These are phyloP conservation scores for Alternaria viburni DNA, from an alignment of 2,329 filamentous ascomycete species.

Conservation along the genomic window DNA sequence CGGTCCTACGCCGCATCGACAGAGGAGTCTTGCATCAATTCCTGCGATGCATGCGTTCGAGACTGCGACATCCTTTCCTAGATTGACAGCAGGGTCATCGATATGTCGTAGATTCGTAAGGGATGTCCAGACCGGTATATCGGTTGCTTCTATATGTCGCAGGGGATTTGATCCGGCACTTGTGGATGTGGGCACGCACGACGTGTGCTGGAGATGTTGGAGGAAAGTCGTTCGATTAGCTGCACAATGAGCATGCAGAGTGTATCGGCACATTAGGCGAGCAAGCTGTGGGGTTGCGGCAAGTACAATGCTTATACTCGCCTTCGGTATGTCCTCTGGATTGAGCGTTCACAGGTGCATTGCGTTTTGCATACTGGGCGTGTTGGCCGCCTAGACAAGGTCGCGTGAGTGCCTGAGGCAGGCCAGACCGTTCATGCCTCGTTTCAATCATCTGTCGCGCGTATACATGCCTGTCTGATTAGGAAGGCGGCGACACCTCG, in stretches of 20 bases:
- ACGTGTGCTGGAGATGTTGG: neutral
- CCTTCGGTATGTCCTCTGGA: neutral
- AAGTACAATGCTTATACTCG: conserved; percentile 2
- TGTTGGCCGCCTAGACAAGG: neutral
- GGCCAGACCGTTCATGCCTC: conserved; percentile 1
- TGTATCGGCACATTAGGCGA: neutral
- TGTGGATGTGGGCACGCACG: neutral
- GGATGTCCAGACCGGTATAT: neutral
- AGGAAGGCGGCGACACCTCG: conserved; percentile 18
- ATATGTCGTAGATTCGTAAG: neutral
- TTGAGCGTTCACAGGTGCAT: neutral
- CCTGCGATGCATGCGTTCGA: neutral
- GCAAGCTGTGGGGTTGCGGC: conserved; percentile 1
- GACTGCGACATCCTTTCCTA: neutral
- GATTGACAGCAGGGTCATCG: neutral
- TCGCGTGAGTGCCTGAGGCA: neutral
- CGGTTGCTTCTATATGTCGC: neutral
- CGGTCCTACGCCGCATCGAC: neutral
- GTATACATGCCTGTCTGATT: neutral
- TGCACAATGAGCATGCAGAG: neutral
- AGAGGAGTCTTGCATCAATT: neutral
- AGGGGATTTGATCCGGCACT: neutral
- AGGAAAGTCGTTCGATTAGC: neutral
- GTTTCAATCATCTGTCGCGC: conserved; percentile 1
- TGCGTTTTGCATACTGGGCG: neutral